Evolutionary conservation across 1,284 basidiomycete species (phyloP), one percentile per base, ranked within the genome.

Genomic region (Cryptococcus wingfieldii): DNA sequence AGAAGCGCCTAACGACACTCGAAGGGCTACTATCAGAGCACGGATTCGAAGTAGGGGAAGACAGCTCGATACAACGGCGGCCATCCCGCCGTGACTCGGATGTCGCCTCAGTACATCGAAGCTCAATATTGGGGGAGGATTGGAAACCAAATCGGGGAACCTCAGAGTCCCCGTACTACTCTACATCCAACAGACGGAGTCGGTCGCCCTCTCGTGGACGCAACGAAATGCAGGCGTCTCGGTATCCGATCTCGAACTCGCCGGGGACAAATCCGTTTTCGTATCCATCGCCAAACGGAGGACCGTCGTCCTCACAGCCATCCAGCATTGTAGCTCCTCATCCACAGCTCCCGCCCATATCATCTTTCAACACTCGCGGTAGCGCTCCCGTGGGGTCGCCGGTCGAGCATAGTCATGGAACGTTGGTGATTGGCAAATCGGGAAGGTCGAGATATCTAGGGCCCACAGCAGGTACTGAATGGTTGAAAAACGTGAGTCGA

Each of bases 381-480:
- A 10, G 12, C 14, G 19, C 38, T 23, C 18, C 38, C 14, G n/a
- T 14, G 19, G 51, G 47, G 25, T 52, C 56, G 19, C 54, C 60
- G 4, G 58, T 62, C 5, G 59, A 65, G n/a, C 62, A 63, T 42
- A 67, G 64, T 51, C 68, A 67, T 50, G 70, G 70, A 0, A 71
- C 69, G 6, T 57, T 72, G 14, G 68, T 70, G 8, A 56, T 72
- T 1, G 68, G 63, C 18, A 53, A 59, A 10, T 55, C 61, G 10
- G 70, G 70, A 3, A 55, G 68, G 31, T 66, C 65, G 31, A 64
- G 65, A 45, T 72, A 66, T 56, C 52, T 72, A 23, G 70, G 70
- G 1, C 65, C 69, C 2, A 67, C 66, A 8, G 70, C 69, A 0
- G 70, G 65, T 1, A 69, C 65, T 12, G 69, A 72, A 50, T 72